These are phyloP conservation scores for Trichoderma parareesei DNA, from an alignment of 495 filamentous ascomycete genomes.

Conservation along the genomic window DNA sequence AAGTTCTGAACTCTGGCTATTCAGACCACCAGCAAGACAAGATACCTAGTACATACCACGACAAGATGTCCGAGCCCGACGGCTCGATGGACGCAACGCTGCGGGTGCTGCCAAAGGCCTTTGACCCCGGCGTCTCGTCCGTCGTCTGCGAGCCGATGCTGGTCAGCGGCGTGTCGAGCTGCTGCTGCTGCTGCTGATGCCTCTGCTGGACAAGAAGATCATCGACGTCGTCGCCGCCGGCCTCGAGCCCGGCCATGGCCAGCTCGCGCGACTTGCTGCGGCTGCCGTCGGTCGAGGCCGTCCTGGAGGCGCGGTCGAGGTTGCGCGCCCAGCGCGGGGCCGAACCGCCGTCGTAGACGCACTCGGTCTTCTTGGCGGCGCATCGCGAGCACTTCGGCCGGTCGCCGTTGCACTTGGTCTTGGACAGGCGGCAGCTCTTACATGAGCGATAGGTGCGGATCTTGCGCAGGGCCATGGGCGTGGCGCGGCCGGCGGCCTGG, in stretches of 20 bases:
- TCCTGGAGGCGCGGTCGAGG: background rate
- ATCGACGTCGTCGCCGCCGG: background rate
- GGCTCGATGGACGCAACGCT: conserved; percentile 6
- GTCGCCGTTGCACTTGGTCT: conserved; percentile 31
- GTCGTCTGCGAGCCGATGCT: background rate
- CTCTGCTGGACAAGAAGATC: background rate
- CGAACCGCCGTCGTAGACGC: conserved; percentile 24
- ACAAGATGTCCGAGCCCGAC: background rate
- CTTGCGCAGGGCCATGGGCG: conserved; percentile 13
- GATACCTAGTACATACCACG: background rate
- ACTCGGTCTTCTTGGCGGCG: conserved; percentile 19
- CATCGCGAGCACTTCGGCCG: conserved; percentile 27
- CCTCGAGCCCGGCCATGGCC: conserved; percentile 2
- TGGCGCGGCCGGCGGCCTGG: background rate
- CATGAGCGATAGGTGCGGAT: conserved; percentile 31
- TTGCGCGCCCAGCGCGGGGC: conserved; percentile 25
- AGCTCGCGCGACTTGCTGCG: background rate
- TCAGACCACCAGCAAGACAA: background rate
- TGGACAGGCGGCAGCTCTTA: conserved; percentile 24
- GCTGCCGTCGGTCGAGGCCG: conserved; percentile 3
- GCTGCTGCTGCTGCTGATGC: background rate
- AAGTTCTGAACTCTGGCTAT: background rate
- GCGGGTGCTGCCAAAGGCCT: background rate
- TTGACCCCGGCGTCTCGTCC: background rate
- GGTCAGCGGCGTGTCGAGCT: background rate